These are phyloP conservation scores for Ophiostoma sp. DNA, from an alignment of 2,329 filamentous ascomycete genomes.

Conservation along the genomic window DNA sequence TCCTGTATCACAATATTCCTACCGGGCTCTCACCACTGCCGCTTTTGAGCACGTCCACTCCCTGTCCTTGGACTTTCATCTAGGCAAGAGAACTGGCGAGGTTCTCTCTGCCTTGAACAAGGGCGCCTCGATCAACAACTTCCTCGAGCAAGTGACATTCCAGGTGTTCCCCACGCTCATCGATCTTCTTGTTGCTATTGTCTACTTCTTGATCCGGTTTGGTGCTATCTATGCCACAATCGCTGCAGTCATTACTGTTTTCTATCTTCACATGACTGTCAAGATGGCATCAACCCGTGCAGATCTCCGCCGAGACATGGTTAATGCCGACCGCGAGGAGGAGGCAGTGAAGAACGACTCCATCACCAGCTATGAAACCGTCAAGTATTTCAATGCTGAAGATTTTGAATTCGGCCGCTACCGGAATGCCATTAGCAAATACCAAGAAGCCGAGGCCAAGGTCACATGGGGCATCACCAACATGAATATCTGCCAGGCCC, in stretches of 20 bases:
- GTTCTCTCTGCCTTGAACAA: conserved; percentile 94
- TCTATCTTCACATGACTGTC: conserved; percentile 94
- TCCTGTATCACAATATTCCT: conserved; percentile 93
- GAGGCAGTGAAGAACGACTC: conserved; percentile 98
- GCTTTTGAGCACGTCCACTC: conserved; percentile 97
- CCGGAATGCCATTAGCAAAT: conserved; percentile 61
- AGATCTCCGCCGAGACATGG: conserved; percentile 86
- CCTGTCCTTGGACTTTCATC: conserved; percentile 90
- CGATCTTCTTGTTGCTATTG: conserved; percentile 79
- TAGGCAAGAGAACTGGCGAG: conserved; percentile 94
- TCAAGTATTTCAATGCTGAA: conserved; percentile 86
- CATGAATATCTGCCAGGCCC: conserved; percentile 75
- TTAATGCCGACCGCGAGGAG: conserved; percentile 88
- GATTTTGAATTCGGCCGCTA: conserved; percentile 72
- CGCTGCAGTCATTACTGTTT: conserved; percentile 84
- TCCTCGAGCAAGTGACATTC: conserved; percentile 94
- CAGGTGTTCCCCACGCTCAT: conserved; percentile 92
- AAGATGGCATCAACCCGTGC: conserved; percentile 91
- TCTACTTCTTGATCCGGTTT: conserved; percentile 71
- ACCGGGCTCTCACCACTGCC: conserved; percentile 85
- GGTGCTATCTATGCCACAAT: conserved; percentile 88
- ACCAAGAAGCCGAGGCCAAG: conserved; percentile 68
- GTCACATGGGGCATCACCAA: conserved; percentile 70
- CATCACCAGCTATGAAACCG: conserved; percentile 95
- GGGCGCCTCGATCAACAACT: conserved; percentile 90